Base-by-base conservation (phyloP, 495 filamentous ascomycete genomes). In the Aspergillus diversus region DNA sequence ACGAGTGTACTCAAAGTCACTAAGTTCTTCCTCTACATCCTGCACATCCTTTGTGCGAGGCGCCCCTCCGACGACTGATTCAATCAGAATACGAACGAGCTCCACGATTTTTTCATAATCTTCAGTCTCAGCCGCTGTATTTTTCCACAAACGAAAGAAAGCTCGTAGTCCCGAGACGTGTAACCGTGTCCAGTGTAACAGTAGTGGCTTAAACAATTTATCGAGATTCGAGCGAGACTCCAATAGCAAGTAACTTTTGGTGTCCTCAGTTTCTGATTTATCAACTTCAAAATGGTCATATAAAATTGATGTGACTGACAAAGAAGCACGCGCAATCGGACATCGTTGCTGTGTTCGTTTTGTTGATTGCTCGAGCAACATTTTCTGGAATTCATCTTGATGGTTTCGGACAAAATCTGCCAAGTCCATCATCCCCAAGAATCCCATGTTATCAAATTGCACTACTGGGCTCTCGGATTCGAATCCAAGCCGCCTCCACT, bases 261-360 rank as follows among this genome's bases (percentile, higher is more conserved):
- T 79, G 66, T 97, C 93, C 63, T 94, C 91, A 60, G 89, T 76
- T 56, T 95, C 92, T 3, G 90, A 89, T 69, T 91, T 93, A 63
- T 95, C 92, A 34, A 97, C 90, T 62, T 96, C 91, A 64, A 99
- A 99, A 78, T 97, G 93, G 63, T 98, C 92, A 73, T 95, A 97
- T 13, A 99, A 77, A 13, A 96, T 91, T 33, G 86, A 83, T 4
- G 94, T 98, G 31, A 97, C 88, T 0, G 93, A 90, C 63, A 99
- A 78, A 59, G 92, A 97, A 8, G 92, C 90, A 65, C 90, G 83
- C 5, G 96, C 92, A 64, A 99, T 84, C 1, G 96, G 95, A 77
- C 94, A 97, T 55, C 94, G 83, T 65, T 92, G 87, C 56, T 86
- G 79, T 8, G 83, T 57, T 6, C 89, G 83, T 69, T 87, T 87